phyloP scores from a whole-genome alignment of 805 yeast genomes.

The Metschnikowia amazonensis region DNA sequence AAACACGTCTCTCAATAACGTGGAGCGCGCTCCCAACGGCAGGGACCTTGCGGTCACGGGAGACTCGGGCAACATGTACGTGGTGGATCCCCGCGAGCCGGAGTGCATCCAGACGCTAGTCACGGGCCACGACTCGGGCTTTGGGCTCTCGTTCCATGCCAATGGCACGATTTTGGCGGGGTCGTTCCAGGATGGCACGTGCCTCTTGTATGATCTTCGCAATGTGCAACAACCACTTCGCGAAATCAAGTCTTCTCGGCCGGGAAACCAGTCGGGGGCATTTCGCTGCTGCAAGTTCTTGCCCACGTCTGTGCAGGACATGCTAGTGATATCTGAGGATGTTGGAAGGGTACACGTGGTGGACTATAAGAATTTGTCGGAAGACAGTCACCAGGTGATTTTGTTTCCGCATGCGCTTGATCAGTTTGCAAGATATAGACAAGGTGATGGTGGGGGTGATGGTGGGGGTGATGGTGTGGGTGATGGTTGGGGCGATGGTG shows the following conservation, averaged over 20 bases:
- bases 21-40: slow-evolving; percentile 53
- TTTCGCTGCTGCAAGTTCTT: slow-evolving; percentile 56
- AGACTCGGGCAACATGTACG: slow-evolving; percentile 63
- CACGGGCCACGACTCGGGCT: slow-evolving; percentile 73
- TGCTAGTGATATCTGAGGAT: slow-evolving; percentile 76
- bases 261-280: slow-evolving; percentile 55
- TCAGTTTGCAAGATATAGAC: slow-evolving; percentile 31
- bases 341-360: slow-evolving; percentile 82
- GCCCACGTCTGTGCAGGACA: slow-evolving; percentile 65
- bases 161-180: slow-evolving; percentile 72
- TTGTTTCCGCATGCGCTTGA: slow-evolving; percentile 54
- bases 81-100: slow-evolving; percentile 44
- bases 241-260: slow-evolving; percentile 58
- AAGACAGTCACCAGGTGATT: slow-evolving; percentile 51
- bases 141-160: slow-evolving; percentile 75
- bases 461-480: too few species aligned
- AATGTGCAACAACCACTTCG: slow-evolving; percentile 49
- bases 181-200: slow-evolving; percentile 82
- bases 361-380: slow-evolving; percentile 62
- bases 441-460: too few species aligned
- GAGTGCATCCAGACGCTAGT: slow-evolving; percentile 39
- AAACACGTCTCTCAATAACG: slow-evolving; percentile 71
- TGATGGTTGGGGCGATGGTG: too few species aligned
- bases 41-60: slow-evolving; percentile 57
- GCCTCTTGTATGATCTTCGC: slow-evolving; percentile 73